Evolutionary conservation across 257 asterid genomes (phyloP).

Genomic region (Primulina eburnea): DNA sequence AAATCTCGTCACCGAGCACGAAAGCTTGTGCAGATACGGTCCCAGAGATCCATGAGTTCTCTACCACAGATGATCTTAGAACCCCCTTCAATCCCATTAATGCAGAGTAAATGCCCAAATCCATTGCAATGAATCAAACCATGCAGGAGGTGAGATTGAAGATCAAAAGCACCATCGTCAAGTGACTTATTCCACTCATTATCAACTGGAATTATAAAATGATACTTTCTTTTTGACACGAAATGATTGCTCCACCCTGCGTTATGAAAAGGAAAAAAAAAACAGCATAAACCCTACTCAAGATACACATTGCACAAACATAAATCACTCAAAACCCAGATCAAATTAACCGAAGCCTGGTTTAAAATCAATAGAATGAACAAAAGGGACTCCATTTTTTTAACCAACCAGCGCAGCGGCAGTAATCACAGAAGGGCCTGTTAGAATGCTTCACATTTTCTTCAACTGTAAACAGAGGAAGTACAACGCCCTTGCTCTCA

Average conservation of each 20-base stretch:
- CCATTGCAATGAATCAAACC: constrained; percentile 93
- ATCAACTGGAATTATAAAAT: constrained; percentile 71
- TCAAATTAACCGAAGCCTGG: constrained; percentile 6
- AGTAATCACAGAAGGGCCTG: constrained; percentile 65
- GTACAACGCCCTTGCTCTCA: constrained; percentile 51
- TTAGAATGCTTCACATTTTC: constrained; percentile 53
- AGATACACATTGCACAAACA: background rate
- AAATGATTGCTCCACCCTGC: constrained; percentile 91
- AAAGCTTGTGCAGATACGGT: constrained; percentile 68
- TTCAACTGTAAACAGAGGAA: constrained; percentile 78
- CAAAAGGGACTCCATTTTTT: constrained; percentile 6
- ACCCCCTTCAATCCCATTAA: constrained; percentile 88
- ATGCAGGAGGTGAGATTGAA: constrained; percentile 66
- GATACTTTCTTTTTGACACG: constrained; percentile 82
- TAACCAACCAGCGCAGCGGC: constrained; percentile 65
- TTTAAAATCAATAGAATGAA: constrained; percentile 7
- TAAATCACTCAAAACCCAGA: constrained; percentile 6
- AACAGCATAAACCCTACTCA: constrained; percentile 6
- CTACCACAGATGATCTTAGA: constrained; percentile 56
- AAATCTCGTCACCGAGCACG: constrained; percentile 44
- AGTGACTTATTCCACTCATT: constrained; percentile 70
- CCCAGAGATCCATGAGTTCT: constrained; percentile 91
- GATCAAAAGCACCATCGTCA: constrained; percentile 49
- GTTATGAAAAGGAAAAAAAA: constrained; percentile 1
- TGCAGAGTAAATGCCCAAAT: constrained; percentile 70